Percentiles rank a stretch among this genome's conserved stretches.
These are phyloP conservation scores for Euphrasia arctica DNA, from an alignment of 305 asterid species.

Conservation along the genomic window DNA sequence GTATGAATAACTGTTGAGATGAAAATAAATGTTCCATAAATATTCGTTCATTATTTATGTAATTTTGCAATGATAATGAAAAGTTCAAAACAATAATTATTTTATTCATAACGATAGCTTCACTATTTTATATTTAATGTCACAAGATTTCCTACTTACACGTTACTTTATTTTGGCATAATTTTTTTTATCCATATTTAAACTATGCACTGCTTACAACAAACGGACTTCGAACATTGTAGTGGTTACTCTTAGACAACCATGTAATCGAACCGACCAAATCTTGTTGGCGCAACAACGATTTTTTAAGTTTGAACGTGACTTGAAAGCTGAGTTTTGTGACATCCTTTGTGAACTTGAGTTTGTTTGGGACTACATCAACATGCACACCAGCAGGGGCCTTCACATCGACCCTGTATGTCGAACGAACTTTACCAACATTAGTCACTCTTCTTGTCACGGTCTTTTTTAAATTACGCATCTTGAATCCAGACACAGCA, in stretches of 20 bases:
- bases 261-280: conserved; percentile 36
- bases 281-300: not conserved
- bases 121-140: too few relatives aligned
- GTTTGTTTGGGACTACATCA: conserved; percentile 44
- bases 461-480: not conserved
- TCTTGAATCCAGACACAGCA: not conserved
- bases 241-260: conserved; percentile 41
- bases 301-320: conserved; percentile 30
- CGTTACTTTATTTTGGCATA: too few relatives aligned
- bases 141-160: too few relatives aligned
- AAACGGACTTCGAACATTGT: conserved; percentile 52
- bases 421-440: conserved; percentile 21
- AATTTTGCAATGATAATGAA: too few relatives aligned
- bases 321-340: conserved; percentile 45
- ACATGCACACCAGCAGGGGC: conserved; percentile 37
- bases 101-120: too few relatives aligned
- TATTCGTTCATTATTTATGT: too few relatives aligned
- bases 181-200: too few relatives aligned
- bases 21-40: too few relatives aligned
- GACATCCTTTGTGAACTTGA: conserved; percentile 41
- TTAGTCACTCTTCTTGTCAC: not conserved
- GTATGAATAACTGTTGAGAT: too few relatives aligned
- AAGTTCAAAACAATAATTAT: too few relatives aligned
- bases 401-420: conserved; percentile 38
- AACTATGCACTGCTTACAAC: conserved; percentile 4